Base-by-base conservation (phyloP, 23 red algal species). In the Gracilariopsis chorda region DNA sequence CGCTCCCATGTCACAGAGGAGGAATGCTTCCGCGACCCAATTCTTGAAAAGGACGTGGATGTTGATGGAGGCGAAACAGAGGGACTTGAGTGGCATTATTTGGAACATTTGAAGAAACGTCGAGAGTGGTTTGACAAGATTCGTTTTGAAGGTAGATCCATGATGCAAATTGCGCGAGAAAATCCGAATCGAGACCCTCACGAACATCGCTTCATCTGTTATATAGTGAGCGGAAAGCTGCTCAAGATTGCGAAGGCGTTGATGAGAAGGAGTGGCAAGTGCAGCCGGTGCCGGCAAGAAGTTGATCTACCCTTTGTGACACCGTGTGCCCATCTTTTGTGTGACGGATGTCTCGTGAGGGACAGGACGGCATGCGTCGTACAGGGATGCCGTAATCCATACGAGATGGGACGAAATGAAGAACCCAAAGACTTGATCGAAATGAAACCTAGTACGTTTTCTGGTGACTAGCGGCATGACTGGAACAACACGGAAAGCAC, bases 361-460 rank as follows among this genome's bases (percentile, higher is more conserved):
- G 71, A 84, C 48, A 78, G 58, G 51, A 43, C 30, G 37, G 46
- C 20, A 25, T 94, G 91, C 43, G 67, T 33, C 11, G 85, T 51
- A 49, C 69, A 5, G 52, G 33, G 69, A 0, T 89, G 85, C 57
- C 39, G 39, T 0, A 5, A 43, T 4, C 16, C n/a, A 35, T 89
- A 89, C 49, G 36, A 29, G 12, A 69, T 78, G 36, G 82, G 48
- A 11, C 9, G 20, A 12, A 77, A 77, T 12, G n/a, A 48, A 28
- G 70, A 60, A 16, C 96, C 96, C 3, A 88, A 88, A 44, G 85
- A 94, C 59, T 67, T 98, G 37, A 95, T 98, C 56, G 96, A 98
- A 48, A 16, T 95, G 51, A 93, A 98, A 58, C 85, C 85, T 6
- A 65, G 82, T 41, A 43, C 86, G 16, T 95, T 78, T 78, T 79